These are phyloP conservation scores for Rhynchosporium graminicola DNA, from an alignment of 2,329 filamentous ascomycete species.

Conservation along the genomic window DNA sequence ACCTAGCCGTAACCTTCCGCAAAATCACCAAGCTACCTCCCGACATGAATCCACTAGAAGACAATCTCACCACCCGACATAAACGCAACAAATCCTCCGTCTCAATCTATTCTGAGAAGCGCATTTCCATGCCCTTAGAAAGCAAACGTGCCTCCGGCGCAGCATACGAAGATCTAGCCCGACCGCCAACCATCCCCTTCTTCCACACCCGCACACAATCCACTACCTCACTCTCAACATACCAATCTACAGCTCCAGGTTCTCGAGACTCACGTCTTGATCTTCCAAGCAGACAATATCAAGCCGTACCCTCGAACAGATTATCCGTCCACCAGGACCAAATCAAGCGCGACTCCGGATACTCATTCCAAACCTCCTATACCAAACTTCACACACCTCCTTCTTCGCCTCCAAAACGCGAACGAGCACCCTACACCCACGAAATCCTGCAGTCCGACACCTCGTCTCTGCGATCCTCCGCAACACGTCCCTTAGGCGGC, in stretches of 20 bases:
- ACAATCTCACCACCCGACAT: constrained; percentile 79
- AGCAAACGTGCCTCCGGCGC: constrained; percentile 47
- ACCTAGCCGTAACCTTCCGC: constrained; percentile 76
- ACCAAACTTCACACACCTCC: constrained; percentile 11
- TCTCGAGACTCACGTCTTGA: constrained; percentile 57
- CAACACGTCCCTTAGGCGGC: constrained; percentile 11
- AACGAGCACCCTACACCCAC: constrained; percentile 45
- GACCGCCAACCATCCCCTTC: constrained; percentile 68
- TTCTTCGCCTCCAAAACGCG: constrained; percentile 27
- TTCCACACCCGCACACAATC: constrained; percentile 73
- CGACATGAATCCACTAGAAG: constrained; percentile 93
- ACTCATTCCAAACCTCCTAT: background rate
- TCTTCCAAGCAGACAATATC: constrained; percentile 58
- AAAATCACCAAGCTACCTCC: constrained; percentile 81
- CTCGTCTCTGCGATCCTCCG: constrained; percentile 22
- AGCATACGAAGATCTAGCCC: constrained; percentile 48
- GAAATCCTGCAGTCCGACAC: constrained; percentile 43
- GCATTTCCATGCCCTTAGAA: constrained; percentile 52
- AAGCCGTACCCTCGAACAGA: constrained; percentile 48
- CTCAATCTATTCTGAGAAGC: constrained; percentile 58
- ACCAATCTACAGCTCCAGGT: constrained; percentile 51
- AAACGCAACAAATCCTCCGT: constrained; percentile 67
- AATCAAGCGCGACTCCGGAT: constrained; percentile 51
- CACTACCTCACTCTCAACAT: constrained; percentile 55
- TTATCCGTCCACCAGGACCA: constrained; percentile 48